Base-by-base conservation (phyloP, 2,329 filamentous ascomycete genomes). In the Remersonia thermophila region DNA sequence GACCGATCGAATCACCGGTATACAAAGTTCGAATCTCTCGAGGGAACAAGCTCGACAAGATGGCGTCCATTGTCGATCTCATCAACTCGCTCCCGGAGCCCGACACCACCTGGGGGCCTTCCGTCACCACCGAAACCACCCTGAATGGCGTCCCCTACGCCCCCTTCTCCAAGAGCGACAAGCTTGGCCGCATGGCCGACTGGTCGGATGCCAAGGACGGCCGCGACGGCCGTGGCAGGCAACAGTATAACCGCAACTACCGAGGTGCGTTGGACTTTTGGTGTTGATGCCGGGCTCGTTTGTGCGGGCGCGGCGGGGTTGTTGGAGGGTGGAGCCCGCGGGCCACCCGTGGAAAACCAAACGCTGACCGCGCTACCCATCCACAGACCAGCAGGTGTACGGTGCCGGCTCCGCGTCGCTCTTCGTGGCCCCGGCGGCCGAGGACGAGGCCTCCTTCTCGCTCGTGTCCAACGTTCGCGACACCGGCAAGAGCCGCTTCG, bases 181-280 rank as follows among this genome's bases (percentile, higher is more conserved):
- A 95, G 73, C 71, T 98, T 42, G 91, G 91, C 55, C 87, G 91
- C 60, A 96, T 98, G 87, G 91, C 91, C 43, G 91, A 98, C 69
- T 98, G 91, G 91, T 93, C 87, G 32, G 91, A 95, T 57, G 78
- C 83, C 59, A 95, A 95, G 65, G 84, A 91, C 50, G 67, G 71
- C 42, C 69, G 86, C 54, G 74, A 79, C 50, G 66, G 69, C 33
- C 70, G 77, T 42, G 81, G 85, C 44, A 71, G 89, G 57, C 78
- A 83, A 60, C 83, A 91, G 57, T 96, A 93, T 62, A 86, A 89
- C 62, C 74, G 89, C 51, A 91, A 87, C 62, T 95, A 82, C 64
- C 80, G 91, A 76, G 87, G 87, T 93, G 61, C 33, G 65, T 48
- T 27, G n/a, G 13, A n/a, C n/a, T n/a, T n/a, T n/a, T n/a, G n/a